Percentiles rank a stretch among this genome's conserved stretches.
Conservation (phyloP, 768 basidiomycete genomes). For the Pulveroboletus sp. region DNA sequence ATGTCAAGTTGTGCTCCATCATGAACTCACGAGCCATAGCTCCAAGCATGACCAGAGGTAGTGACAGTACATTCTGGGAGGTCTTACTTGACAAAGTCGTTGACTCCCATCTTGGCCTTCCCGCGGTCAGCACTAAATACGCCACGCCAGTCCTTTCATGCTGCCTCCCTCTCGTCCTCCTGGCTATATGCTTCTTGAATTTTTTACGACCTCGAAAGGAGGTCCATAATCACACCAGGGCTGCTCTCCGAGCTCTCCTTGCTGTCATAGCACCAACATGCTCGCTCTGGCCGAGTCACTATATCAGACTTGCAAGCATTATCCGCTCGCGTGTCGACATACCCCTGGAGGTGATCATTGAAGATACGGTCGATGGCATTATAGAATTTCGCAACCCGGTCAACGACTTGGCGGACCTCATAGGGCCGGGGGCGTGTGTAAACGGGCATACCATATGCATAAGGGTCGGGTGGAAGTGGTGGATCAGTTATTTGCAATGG, state of each 20-base stretch:
- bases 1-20: not conserved
- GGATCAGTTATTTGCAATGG: slow-evolving; percentile 36
- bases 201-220: slow-evolving; percentile 8
- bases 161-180: slow-evolving; percentile 8
- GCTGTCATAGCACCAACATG: slow-evolving; percentile 40
- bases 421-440: slow-evolving; percentile 29
- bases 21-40: not conserved
- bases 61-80: slow-evolving; percentile 2
- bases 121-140: not conserved
- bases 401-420: slow-evolving; percentile 35
- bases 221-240: slow-evolving; percentile 13
- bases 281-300: slow-evolving; percentile 41
- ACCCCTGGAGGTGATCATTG: slow-evolving; percentile 34
- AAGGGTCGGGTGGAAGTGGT: slow-evolving; percentile 30
- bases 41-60: slow-evolving; percentile 6
- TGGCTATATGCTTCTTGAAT: slow-evolving; percentile 1
- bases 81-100: not conserved
- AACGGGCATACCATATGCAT: slow-evolving; percentile 39
- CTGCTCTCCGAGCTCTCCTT: slow-evolving; percentile 35
- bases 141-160: not conserved
- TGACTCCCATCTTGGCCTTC: not conserved
- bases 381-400: slow-evolving; percentile 43
- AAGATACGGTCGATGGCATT: slow-evolving; percentile 33
- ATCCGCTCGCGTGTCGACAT: slow-evolving; percentile 26
- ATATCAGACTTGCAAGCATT: slow-evolving; percentile 29